A percentile compares a stretch with the other conserved stretches of the same genome.
These are phyloP conservation scores for Phellopilus nigrolimitatus DNA, from an alignment of 1,284 basidiomycete species.

Conservation along the genomic window DNA sequence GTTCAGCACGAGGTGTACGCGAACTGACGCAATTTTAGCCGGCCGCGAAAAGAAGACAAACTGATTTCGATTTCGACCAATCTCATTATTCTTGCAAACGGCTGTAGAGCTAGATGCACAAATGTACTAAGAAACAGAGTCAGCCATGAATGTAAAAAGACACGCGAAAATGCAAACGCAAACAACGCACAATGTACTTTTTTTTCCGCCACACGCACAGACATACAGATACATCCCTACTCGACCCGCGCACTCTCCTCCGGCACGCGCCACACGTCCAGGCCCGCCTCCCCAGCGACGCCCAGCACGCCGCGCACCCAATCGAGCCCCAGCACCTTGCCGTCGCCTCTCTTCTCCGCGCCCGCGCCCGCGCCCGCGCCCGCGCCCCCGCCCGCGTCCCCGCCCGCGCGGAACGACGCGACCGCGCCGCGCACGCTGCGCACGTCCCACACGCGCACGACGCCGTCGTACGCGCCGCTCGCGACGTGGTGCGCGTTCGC, in stretches of 20 bases:
- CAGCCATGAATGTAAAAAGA: too few species aligned
- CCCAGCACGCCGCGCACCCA: constrained; percentile 72
- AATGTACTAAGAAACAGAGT: too few species aligned
- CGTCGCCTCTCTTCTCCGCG: constrained; percentile 32
- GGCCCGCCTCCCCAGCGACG: constrained; percentile 79
- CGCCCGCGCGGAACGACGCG: constrained; percentile 62
- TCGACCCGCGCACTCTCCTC: constrained; percentile 15
- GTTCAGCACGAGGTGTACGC: too few species aligned
- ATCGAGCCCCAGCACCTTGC: constrained; percentile 70
- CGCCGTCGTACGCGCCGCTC: constrained; percentile 80
- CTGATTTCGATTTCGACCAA: too few species aligned
- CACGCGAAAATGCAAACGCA: neutral
- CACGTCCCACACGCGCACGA: constrained; percentile 84
- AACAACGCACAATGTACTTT: neutral
- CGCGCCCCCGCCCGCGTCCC: constrained; percentile 64
- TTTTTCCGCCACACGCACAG: neutral
- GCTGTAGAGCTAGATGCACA: too few species aligned
- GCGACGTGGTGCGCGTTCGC: constrained; percentile 61
- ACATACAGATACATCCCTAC: neutral
- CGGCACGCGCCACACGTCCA: constrained; percentile 71
- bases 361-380: constrained; percentile 43
- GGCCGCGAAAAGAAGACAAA: too few species aligned
- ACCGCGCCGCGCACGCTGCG: constrained; percentile 62
- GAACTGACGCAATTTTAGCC: too few species aligned
- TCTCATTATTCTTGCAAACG: too few species aligned